Evolutionary conservation across 371 early-diverging fungal genomes (phyloP).

Genomic region (Mucor mucedo): DNA sequence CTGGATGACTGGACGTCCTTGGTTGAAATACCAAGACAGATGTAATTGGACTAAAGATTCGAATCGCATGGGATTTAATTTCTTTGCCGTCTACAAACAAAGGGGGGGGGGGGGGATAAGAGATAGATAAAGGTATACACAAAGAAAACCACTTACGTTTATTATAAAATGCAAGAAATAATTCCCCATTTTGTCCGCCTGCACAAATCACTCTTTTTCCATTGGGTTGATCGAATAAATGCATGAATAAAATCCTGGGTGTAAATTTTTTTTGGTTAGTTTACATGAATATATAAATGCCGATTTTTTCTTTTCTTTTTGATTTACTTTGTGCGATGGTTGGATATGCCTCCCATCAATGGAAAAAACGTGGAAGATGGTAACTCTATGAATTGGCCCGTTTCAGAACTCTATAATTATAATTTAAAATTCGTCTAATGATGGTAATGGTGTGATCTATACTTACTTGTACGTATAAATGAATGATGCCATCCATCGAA

Average conservation of each 20-base stretch:
- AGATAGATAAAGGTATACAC: background rate
- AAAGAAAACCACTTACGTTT: constrained; percentile 16
- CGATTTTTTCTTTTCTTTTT: background rate
- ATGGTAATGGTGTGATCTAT: background rate
- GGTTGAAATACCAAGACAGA: constrained; percentile 58
- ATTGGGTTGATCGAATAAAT: constrained; percentile 50
- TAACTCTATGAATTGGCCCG: constrained; percentile 32
- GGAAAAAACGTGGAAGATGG: constrained; percentile 43
- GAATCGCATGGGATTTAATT: constrained; percentile 35
- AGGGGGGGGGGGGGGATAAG: background rate
- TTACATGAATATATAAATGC: background rate
- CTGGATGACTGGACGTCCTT: constrained; percentile 36
- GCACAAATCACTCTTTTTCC: constrained; percentile 59
- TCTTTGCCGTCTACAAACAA: constrained; percentile 36
- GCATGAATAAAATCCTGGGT: constrained; percentile 56
- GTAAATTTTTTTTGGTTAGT: background rate
- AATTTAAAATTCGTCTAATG: background rate
- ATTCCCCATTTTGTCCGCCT: constrained; percentile 66
- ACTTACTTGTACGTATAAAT: constrained; percentile 43
- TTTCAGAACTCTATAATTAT: constrained; percentile 10
- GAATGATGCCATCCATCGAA: constrained; percentile 50
- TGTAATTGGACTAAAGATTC: constrained; percentile 53
- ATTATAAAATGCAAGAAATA: constrained; percentile 52
- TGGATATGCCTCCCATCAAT: constrained; percentile 42
- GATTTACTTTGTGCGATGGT: constrained; percentile 41